phyloP scores from a whole-genome alignment of 176 grass and related monocot genomes.

The Oryza punctata region DNA sequence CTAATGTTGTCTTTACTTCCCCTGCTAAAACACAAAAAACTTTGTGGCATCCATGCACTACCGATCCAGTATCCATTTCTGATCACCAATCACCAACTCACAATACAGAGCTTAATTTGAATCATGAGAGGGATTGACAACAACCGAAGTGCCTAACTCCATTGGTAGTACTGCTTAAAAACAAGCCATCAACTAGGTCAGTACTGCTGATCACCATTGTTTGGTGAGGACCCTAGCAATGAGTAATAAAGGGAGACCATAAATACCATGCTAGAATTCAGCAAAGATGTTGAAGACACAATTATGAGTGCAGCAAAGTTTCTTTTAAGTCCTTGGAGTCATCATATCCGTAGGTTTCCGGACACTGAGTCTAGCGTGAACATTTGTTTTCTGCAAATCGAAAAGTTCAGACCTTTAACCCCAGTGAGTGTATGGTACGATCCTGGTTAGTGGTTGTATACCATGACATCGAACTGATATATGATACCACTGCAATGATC shows the following conservation, averaged over 20 bases:
- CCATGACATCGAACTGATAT: background rate
- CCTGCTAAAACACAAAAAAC: background rate
- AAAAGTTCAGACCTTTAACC: too few relatives aligned
- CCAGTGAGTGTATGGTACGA: too few relatives aligned
- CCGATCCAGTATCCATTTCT: background rate
- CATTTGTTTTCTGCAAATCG: too few relatives aligned
- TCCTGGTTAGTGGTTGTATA: background rate
- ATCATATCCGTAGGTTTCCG: background rate
- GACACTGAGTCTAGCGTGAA: too few relatives aligned
- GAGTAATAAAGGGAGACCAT: background rate
- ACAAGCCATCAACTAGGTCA: background rate
- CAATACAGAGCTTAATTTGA: background rate
- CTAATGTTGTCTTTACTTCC: background rate
- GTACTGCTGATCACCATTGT: background rate
- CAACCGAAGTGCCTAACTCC: background rate
- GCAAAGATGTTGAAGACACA: conserved; percentile 2
- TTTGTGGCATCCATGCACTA: background rate
- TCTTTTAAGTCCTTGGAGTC: background rate
- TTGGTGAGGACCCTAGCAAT: background rate
- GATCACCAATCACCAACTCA: too few relatives aligned
- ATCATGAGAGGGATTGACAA: background rate
- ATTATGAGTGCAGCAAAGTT: conserved; percentile 17
- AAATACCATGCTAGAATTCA: background rate
- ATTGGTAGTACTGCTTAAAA: background rate
- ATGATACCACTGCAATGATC: background rate